Conservation (phyloP, 2,329 filamentous ascomycete genomes). For the Didymella arachidicola region DNA sequence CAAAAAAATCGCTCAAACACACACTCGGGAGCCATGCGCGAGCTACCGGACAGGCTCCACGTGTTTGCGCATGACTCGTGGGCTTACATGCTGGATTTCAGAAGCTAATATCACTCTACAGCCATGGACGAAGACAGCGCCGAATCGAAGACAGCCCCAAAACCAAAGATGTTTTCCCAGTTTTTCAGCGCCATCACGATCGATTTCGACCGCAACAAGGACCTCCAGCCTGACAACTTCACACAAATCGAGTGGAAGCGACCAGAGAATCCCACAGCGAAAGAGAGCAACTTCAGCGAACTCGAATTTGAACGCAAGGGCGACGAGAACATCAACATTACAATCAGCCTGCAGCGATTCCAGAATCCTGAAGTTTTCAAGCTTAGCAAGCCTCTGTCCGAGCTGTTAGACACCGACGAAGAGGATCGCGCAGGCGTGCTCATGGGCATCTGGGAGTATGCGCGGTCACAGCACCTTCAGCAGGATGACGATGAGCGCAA, state of each 20-base stretch:
- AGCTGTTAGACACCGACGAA: slow-evolving; percentile 84
- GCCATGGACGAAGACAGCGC: slow-evolving; percentile 63
- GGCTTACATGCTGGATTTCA: background rate
- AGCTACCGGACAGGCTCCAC: background rate
- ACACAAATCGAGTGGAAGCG: slow-evolving; percentile 86
- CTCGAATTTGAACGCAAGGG: slow-evolving; percentile 89
- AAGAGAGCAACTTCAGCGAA: slow-evolving; percentile 83
- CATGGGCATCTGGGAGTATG: slow-evolving; percentile 95
- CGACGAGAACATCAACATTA: slow-evolving; percentile 92
- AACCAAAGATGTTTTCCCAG: slow-evolving; percentile 69
- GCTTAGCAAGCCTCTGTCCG: slow-evolving; percentile 78
- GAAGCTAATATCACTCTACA: slow-evolving; percentile 12
- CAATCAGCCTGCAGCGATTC: slow-evolving; percentile 83
- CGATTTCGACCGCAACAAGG: slow-evolving; percentile 62
- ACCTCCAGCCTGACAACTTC: slow-evolving; percentile 71
- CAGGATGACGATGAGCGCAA: slow-evolving; percentile 95
- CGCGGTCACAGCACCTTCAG: slow-evolving; percentile 82
- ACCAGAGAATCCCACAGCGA: slow-evolving; percentile 68
- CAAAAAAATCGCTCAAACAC: background rate
- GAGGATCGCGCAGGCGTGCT: slow-evolving; percentile 88
- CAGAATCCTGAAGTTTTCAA: slow-evolving; percentile 86
- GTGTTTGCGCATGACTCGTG: background rate
- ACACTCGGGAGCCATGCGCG: background rate
- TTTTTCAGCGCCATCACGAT: slow-evolving; percentile 84
- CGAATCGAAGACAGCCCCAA: slow-evolving; percentile 46